Percentiles rank a stretch among this genome's conserved stretches.
Conservation (phyloP, 768 basidiomycete genomes). For the Termitomyces sp. region DNA sequence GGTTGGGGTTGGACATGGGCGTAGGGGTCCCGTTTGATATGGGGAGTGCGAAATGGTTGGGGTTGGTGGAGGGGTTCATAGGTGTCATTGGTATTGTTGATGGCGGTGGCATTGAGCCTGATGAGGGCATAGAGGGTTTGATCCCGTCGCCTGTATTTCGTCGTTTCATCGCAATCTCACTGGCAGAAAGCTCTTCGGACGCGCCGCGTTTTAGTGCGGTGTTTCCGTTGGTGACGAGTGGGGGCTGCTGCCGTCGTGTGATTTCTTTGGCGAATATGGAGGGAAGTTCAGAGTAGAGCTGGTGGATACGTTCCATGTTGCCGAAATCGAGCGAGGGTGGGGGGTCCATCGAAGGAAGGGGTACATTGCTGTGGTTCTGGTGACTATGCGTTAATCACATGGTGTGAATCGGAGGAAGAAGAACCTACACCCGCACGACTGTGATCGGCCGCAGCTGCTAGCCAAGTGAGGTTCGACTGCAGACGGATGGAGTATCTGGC, state of each 20-base stretch:
- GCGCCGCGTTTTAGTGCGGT: conserved; percentile 58
- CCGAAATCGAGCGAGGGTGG: conserved; percentile 48
- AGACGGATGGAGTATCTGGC: conserved; percentile 57
- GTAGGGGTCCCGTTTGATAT: conserved; percentile 8
- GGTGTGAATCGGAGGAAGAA: not conserved
- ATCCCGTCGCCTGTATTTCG: conserved; percentile 69
- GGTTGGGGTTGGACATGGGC: not conserved
- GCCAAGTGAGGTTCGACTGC: conserved; percentile 69
- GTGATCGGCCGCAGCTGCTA: conserved; percentile 66
- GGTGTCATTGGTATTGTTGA: conserved; percentile 23
- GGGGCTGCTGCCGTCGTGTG: conserved; percentile 37
- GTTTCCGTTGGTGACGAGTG: not conserved
- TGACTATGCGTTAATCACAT: not conserved
- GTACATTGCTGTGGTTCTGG: conserved; percentile 32
- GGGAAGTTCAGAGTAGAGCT: conserved; percentile 62
- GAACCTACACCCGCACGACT: conserved; percentile 42
- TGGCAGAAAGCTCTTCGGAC: conserved; percentile 39
- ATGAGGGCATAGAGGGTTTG: conserved; percentile 10
- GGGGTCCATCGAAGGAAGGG: conserved; percentile 56
- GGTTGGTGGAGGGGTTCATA: not conserved
- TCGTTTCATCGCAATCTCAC: conserved; percentile 52
- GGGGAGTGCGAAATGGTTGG: conserved; percentile 12
- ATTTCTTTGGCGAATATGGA: conserved; percentile 61
- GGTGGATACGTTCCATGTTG: conserved; percentile 53
- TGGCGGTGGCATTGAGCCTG: conserved; percentile 27